These are phyloP conservation scores for Mycena alexandri DNA, from an alignment of 768 basidiomycete species.

Conservation along the genomic window DNA sequence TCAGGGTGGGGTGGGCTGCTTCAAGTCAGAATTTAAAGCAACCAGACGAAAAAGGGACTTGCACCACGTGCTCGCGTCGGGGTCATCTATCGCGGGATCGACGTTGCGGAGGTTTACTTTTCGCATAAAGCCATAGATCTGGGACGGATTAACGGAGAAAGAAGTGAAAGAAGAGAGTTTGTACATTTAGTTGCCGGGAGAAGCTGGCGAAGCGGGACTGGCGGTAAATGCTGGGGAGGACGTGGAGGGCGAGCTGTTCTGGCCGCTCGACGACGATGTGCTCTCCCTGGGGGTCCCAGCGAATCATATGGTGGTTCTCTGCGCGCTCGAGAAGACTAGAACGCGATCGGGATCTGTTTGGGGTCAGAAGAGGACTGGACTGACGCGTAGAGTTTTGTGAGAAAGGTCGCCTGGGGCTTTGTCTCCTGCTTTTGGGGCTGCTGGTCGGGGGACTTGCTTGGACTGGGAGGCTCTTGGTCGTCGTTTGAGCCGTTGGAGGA, in stretches of 20 bases:
- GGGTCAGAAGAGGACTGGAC: constrained; percentile 48
- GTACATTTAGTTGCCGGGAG: constrained; percentile 95
- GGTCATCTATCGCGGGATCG: constrained; percentile 94
- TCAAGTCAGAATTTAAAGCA: constrained; percentile 35
- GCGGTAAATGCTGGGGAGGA: constrained; percentile 93
- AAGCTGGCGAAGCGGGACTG: constrained; percentile 98
- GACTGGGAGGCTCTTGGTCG: constrained; percentile 65
- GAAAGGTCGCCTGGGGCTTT: constrained; percentile 94
- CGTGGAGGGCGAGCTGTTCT: constrained; percentile 93
- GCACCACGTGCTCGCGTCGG: constrained; percentile 98
- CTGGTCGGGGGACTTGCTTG: constrained; percentile 56
- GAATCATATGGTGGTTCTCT: constrained; percentile 97
- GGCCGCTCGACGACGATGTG: constrained; percentile 96
- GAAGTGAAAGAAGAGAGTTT: constrained; percentile 54
- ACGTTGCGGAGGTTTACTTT: constrained; percentile 96
- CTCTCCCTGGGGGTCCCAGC: constrained; percentile 94
- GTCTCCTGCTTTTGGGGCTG: constrained; percentile 74
- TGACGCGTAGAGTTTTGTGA: constrained; percentile 96
- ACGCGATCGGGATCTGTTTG: constrained; percentile 39
- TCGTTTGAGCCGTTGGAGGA: constrained; percentile 56
- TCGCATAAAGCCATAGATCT: constrained; percentile 99
- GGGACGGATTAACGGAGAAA: constrained; percentile 40
- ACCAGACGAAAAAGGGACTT: constrained; percentile 53
- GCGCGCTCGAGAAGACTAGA: constrained; percentile 86
- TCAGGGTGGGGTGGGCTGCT: constrained; percentile 92